phyloP scores from a whole-genome alignment of 495 filamentous ascomycete genomes.

The Sporormia fimetaria region DNA sequence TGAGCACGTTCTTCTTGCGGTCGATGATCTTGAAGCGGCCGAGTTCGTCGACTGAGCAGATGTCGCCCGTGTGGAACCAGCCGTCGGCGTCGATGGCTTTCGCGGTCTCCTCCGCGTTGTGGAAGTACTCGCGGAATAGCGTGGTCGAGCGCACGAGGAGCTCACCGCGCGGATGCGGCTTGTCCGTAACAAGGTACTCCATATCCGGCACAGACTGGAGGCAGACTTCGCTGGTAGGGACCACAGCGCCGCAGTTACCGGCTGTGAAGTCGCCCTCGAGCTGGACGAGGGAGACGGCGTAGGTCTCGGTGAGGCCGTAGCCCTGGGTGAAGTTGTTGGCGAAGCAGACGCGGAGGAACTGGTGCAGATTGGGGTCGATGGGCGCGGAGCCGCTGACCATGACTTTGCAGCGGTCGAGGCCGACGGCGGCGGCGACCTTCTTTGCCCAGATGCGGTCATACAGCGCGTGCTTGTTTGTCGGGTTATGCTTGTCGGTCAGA shows the following conservation, averaged over 20 bases:
- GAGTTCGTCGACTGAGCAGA: constrained; percentile 66
- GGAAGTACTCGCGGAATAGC: constrained; percentile 76
- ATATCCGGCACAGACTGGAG: constrained; percentile 85
- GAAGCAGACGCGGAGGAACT: constrained; percentile 77
- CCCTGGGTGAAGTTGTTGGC: constrained; percentile 76
- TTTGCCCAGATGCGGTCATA: constrained; percentile 92
- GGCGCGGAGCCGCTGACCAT: constrained; percentile 89
- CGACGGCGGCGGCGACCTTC: constrained; percentile 72
- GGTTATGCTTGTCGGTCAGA: constrained; percentile 52
- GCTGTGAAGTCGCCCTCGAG: constrained; percentile 52
- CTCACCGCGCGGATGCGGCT: constrained; percentile 87
- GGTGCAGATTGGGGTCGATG: constrained; percentile 73
- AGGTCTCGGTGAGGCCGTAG: constrained; percentile 93
- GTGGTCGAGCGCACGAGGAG: constrained; percentile 68
- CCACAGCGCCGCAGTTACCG: constrained; percentile 72
- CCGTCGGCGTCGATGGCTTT: constrained; percentile 78
- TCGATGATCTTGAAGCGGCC: constrained; percentile 91
- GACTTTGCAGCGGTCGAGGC: constrained; percentile 56
- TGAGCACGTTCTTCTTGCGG: constrained; percentile 95
- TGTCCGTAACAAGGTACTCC: constrained; percentile 84
- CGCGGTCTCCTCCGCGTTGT: constrained; percentile 72
- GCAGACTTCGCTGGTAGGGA: constrained; percentile 59
- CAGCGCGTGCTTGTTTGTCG: constrained; percentile 66
- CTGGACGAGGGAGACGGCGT: constrained; percentile 65
- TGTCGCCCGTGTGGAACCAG: constrained; percentile 96